A percentile compares a stretch with the other conserved stretches of the same genome.
phyloP scores from a whole-genome alignment of 768 basidiomycete species.

The Rhizopogon vinicolor region DNA sequence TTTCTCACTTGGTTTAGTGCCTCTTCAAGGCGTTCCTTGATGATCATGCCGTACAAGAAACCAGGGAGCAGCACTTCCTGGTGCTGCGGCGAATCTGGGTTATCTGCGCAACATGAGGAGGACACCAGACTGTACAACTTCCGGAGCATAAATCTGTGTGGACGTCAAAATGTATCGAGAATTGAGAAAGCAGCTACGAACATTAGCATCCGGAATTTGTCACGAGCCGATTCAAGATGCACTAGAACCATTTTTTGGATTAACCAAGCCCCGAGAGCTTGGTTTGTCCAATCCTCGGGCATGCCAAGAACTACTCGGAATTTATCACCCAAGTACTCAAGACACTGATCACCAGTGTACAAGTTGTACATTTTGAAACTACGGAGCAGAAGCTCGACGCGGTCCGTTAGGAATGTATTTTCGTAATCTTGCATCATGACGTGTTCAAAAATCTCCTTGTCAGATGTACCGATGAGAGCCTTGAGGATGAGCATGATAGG shows the following conservation, averaged over 20 bases:
- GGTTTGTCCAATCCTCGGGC: conserved; percentile 92
- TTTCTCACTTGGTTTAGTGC: conserved; percentile 67
- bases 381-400: conserved; percentile 88
- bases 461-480: conserved; percentile 84
- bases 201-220: conserved; percentile 95
- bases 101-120: conserved; percentile 86
- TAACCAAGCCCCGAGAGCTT: conserved; percentile 75
- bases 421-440: conserved; percentile 96
- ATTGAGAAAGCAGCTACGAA: conserved; percentile 36
- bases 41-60: conserved; percentile 90
- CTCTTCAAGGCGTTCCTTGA: conserved; percentile 96
- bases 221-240: conserved; percentile 79
- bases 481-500: conserved; percentile 97
- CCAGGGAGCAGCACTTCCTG: conserved; percentile 97
- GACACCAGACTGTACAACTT: conserved; percentile 93
- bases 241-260: conserved; percentile 85
- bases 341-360: conserved; percentile 83
- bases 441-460: conserved; percentile 95
- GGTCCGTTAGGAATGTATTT: conserved; percentile 96
- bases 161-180: conserved; percentile 4
- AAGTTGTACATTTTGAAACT: conserved; percentile 94
- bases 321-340: conserved; percentile 95
- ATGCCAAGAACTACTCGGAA: conserved; percentile 88
- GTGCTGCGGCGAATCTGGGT: conserved; percentile 98
- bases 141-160: conserved; percentile 87